Evolutionary conservation across 345 rosid genomes (phyloP), one percentile per base, ranked within the genome.

Genomic region (Abelmoschus esculentus): DNA sequence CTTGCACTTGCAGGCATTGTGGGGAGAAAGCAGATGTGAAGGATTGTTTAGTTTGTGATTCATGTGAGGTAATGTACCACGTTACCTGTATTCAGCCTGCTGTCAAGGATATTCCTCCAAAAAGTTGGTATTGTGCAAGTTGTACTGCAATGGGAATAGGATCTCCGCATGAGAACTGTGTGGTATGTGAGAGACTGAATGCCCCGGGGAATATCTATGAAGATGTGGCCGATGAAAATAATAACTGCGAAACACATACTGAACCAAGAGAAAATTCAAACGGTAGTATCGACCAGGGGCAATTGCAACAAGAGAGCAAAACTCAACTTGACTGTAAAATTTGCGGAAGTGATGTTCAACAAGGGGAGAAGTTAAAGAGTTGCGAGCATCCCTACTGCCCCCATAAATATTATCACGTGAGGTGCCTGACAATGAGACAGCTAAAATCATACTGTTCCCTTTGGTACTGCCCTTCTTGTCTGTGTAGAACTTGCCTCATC

Each of bases 391-490:
- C 83, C 40, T 78, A 34, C 75, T 95, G 99, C 74, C 80, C 83
- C 9, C 67, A 74, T 72, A 86, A 83, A 81, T 83, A 83, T 72
- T 95, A 85, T 79, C 99, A 95, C 72, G 80, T 67, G 66, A 85
- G 92, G 73, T 95, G 99, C 83, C 77, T 95, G 78, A 90, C 93
- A 9, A 68, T 49, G 0, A 87, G 80, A 80, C 93, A 87, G 80
- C 75, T 87, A 61, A 81, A 81, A 77, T 70, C 79, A 7, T 81
- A 82, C 38, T 88, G 96, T 71, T 81, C 82, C 49, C 74, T 72
- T 59, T 95, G 99, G 99, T 90, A 86, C 72, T 95, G 99, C 77
- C 96, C 99, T 28, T 90, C 98, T 19, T 95, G 99, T 80, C 73
- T 91, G 29, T 95, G 99, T 71, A 81, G 93, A 78, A 67, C 70